Base-by-base conservation (phyloP, 2,329 filamentous ascomycete genomes). In the Fusarium staphyleae region DNA sequence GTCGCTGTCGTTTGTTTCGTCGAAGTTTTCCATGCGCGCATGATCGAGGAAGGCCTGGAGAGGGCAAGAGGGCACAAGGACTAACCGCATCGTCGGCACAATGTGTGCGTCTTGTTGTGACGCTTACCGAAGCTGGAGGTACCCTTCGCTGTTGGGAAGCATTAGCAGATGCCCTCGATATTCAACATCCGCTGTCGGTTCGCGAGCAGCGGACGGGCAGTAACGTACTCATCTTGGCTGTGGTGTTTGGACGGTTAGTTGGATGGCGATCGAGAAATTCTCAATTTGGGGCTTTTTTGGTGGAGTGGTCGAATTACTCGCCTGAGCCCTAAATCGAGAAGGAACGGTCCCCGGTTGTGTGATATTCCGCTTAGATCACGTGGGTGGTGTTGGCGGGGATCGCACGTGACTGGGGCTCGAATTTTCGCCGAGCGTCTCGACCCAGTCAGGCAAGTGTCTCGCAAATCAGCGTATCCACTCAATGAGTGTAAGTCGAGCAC, bases 51-150 rank as follows among this genome's bases (percentile, higher is more conserved):
- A 53, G 55, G 45, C 44, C 61, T 51, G 29, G 29, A 22, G 33
- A 49, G 55, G 50, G 40, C 34, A 40, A 43, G 44, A 53, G 55
- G 57, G 55, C 48, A 60, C 15, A 45, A 62, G 48, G 47, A 91
- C 90, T 86, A 82, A 95, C 91, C 93, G 87, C 92, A 97, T 83
- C 93, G 93, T 87, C 93, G 89, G 90, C 93, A 97, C 81, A 97
- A 84, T 79, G 89, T 92, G 88, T 97, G 93, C 85, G 92, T 91
- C 88, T 96, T 96, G 87, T 93, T 96, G 86, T 96, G 91, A 87
- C 91, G 77, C 75, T 81, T 81, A 75, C 78, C 78, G 72, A 81
- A 81, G 73, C 78, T 81, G 72, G 79, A 81, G 70, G 80, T 82
- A 78, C 80, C 80, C 80, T 82, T 82, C 70, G 80, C 80, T 82